These are phyloP conservation scores for Niebla homalea DNA, from an alignment of 495 filamentous ascomycete species.

Conservation along the genomic window DNA sequence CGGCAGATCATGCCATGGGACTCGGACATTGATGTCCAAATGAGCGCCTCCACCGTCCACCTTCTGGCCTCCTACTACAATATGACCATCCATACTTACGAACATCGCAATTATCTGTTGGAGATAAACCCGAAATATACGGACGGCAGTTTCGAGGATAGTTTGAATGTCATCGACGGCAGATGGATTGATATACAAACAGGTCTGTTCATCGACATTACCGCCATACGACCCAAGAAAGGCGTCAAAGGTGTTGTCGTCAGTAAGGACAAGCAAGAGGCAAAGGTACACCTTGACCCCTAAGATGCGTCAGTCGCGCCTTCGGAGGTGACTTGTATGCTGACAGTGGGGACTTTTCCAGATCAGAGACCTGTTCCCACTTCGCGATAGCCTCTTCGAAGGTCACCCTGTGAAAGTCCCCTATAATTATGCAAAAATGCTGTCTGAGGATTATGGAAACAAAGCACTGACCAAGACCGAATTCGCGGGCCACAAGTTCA, in stretches of 20 bases:
- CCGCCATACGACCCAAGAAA: slow-evolving; percentile 31
- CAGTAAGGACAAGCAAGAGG: slow-evolving; percentile 47
- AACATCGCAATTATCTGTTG: slow-evolving; percentile 39
- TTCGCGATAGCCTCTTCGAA: slow-evolving; percentile 68
- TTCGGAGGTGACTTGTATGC: background rate
- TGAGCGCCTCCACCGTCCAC: slow-evolving; percentile 40
- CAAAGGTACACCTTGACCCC: slow-evolving; percentile 21
- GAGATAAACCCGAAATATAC: slow-evolving; percentile 49
- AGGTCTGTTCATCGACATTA: slow-evolving; percentile 52
- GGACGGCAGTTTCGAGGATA: slow-evolving; percentile 31
- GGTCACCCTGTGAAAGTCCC: slow-evolving; percentile 62
- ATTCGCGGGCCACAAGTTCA: slow-evolving; percentile 38
- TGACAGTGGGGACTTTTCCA: slow-evolving; percentile 14
- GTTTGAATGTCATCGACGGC: slow-evolving; percentile 45
- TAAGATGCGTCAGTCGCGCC: no score
- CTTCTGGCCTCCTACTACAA: slow-evolving; percentile 49
- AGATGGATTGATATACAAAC: slow-evolving; percentile 49
- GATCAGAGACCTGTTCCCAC: slow-evolving; percentile 60
- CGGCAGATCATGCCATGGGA: slow-evolving; percentile 49
- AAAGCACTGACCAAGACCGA: slow-evolving; percentile 48
- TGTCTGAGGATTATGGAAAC: slow-evolving; percentile 62
- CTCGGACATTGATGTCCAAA: slow-evolving; percentile 46
- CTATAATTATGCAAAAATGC: slow-evolving; percentile 56
- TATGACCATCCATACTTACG: slow-evolving; percentile 45
- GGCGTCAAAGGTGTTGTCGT: slow-evolving; percentile 24